A percentile compares a stretch with the other conserved stretches of the same genome.
Conservation (phyloP, 192 early-diverging fungal genomes). For the Backusella liffmaniae region DNA sequence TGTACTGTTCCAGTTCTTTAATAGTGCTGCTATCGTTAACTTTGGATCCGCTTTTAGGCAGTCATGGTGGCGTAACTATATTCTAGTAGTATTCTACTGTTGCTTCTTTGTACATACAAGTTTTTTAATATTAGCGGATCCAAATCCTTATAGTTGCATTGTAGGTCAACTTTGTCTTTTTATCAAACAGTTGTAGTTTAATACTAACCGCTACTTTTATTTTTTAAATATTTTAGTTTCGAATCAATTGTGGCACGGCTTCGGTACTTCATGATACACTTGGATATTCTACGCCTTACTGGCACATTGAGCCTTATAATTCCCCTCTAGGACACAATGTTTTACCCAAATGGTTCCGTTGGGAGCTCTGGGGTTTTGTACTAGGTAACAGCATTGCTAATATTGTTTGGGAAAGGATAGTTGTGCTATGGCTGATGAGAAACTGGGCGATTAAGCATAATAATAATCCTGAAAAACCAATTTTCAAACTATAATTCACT, state of each 20-base stretch:
- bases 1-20: constrained; percentile 68
- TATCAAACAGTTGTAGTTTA: not conserved
- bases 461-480: constrained; percentile 20
- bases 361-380: constrained; percentile 54
- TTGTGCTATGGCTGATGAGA: constrained; percentile 51
- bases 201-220: not conserved
- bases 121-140: constrained; percentile 51
- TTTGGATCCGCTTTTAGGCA: constrained; percentile 67
- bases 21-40: constrained; percentile 65
- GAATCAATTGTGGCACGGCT: constrained; percentile 68
- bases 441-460: constrained; percentile 32
- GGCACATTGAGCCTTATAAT: constrained; percentile 60
- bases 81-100: constrained; percentile 52
- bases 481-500: constrained; percentile 32
- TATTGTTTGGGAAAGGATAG: constrained; percentile 46
- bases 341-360: constrained; percentile 60
- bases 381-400: constrained; percentile 40
- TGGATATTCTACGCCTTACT: constrained; percentile 31
- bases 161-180: not conserved
- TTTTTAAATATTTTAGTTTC: constrained; percentile 38
- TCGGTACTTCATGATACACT: constrained; percentile 35
- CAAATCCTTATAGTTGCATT: constrained; percentile 52
- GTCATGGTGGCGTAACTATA: constrained; percentile 61
- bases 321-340: constrained; percentile 69
- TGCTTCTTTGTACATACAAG: constrained; percentile 49